Conservation (phyloP, 2,329 filamentous ascomycete genomes). For the Ascomycota sp. region DNA sequence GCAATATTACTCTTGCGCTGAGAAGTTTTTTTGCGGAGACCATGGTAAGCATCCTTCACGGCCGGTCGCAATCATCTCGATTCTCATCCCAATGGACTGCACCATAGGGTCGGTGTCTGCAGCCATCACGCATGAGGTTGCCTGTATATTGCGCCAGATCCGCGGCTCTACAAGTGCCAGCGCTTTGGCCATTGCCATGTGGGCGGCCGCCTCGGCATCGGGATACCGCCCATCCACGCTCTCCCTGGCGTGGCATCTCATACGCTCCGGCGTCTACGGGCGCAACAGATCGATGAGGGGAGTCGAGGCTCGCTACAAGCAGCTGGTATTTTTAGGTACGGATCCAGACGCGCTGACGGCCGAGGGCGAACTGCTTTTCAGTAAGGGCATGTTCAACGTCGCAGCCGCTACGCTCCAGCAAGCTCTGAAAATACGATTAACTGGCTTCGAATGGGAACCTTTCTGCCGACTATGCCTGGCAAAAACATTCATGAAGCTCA, state of each 20-base stretch:
- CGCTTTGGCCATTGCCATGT: slow-evolving; percentile 8
- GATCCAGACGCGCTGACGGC: slow-evolving; percentile 15
- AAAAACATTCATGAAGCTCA: slow-evolving; percentile 7
- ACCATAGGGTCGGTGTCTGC: slow-evolving; percentile 6
- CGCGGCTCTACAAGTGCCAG: slow-evolving; percentile 1
- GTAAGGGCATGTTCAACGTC: slow-evolving; percentile 6
- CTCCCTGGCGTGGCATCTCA: slow-evolving; percentile 7
- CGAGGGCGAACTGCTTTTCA: slow-evolving; percentile 11
- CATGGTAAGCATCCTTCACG: too few species aligned
- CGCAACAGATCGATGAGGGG: slow-evolving; percentile 5
- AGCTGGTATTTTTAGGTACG: slow-evolving; percentile 9
- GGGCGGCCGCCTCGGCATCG: slow-evolving; percentile 12
- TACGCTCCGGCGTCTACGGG: slow-evolving; percentile 3
- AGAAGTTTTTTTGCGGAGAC: too few species aligned
- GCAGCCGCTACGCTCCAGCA: slow-evolving; percentile 6
- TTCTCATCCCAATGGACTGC: too few species aligned
- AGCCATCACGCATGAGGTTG: slow-evolving; percentile 8
- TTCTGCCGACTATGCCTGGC: slow-evolving; percentile 9
- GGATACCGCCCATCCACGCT: slow-evolving; percentile 12
- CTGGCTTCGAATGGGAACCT: slow-evolving; percentile 9
- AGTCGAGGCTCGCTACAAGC: slow-evolving; percentile 10
- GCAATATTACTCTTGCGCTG: too few species aligned
- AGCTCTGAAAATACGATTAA: slow-evolving; percentile 6
- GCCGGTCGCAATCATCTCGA: too few species aligned
- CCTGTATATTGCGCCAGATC: slow-evolving; percentile 8